Conservation (phyloP, 2,329 filamentous ascomycete species). For the Ophiostoma himal-ulmi region DNA sequence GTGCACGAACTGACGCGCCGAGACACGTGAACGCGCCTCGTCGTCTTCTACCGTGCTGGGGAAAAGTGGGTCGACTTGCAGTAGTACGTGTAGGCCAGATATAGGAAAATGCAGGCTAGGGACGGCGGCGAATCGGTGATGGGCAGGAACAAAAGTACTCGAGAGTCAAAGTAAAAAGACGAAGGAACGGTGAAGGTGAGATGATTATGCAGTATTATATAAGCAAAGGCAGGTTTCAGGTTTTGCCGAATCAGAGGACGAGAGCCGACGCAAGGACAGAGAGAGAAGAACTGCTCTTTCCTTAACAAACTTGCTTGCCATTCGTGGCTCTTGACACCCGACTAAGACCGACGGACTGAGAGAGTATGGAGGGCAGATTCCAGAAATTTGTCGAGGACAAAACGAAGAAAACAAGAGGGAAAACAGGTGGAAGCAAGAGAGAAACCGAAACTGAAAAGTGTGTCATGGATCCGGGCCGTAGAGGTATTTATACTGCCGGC, state of each 20-base stretch:
- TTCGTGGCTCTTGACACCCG: conserved; percentile 12
- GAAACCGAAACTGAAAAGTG: conserved; percentile 9
- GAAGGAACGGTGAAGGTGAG: conserved; percentile 1
- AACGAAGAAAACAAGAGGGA: neutral
- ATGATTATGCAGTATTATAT: neutral
- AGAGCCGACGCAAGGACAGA: conserved; percentile 12
- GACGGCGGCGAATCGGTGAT: conserved; percentile 17
- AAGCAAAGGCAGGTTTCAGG: neutral
- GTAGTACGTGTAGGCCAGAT: conserved; percentile 1
- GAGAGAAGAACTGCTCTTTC: conserved; percentile 15
- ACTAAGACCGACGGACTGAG: conserved; percentile 15
- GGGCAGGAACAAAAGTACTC: neutral
- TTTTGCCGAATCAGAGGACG: neutral
- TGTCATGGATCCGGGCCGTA: conserved; percentile 24
- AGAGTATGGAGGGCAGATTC: neutral
- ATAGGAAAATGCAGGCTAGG: neutral
- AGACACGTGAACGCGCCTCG: conserved; percentile 27
- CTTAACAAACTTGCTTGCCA: conserved; percentile 9
- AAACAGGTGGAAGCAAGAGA: neutral
- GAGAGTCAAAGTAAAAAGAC: neutral
- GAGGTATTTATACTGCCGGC: conserved; percentile 35
- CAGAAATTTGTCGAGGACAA: neutral
- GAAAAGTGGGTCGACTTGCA: conserved; percentile 6
- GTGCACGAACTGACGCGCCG: conserved; percentile 23
- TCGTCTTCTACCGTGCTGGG: neutral